Conservation (phyloP, 805 yeast species). For the Pichia nakasei region DNA sequence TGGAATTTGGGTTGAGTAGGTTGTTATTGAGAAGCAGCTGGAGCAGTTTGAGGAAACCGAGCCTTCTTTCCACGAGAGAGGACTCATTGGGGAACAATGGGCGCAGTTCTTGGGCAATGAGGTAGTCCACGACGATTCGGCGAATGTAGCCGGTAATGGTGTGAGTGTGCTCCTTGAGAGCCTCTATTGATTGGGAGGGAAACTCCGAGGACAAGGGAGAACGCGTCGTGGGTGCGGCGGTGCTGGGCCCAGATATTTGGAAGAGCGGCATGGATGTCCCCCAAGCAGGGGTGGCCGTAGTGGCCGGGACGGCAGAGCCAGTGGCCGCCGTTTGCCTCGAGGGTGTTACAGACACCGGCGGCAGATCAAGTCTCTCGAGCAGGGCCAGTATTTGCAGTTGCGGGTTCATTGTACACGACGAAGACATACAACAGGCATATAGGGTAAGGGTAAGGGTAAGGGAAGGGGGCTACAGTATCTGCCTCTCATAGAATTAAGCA, state of each 20-base stretch:
- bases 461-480: too few species aligned
- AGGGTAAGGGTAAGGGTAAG: too few species aligned
- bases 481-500: too few species aligned
- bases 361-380: background rate
- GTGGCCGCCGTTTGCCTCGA: too few species aligned
- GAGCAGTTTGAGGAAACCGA: conserved; percentile 20
- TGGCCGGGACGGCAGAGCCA: too few species aligned
- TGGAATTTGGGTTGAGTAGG: conserved; percentile 6
- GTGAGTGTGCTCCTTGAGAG: background rate
- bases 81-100: conserved; percentile 11
- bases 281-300: too few species aligned
- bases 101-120: conserved; percentile 19
- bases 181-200: background rate
- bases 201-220: too few species aligned
- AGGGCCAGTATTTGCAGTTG: background rate
- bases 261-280: too few species aligned
- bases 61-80: background rate
- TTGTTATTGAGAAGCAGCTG: conserved; percentile 25
- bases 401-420: too few species aligned
- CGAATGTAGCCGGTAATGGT: background rate
- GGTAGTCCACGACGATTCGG: conserved; percentile 20
- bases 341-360: background rate
- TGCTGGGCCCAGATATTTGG: too few species aligned
- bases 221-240: too few species aligned
- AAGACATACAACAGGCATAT: too few species aligned